phyloP scores from a whole-genome alignment of 345 rosid species.

The Trapa incisa region DNA sequence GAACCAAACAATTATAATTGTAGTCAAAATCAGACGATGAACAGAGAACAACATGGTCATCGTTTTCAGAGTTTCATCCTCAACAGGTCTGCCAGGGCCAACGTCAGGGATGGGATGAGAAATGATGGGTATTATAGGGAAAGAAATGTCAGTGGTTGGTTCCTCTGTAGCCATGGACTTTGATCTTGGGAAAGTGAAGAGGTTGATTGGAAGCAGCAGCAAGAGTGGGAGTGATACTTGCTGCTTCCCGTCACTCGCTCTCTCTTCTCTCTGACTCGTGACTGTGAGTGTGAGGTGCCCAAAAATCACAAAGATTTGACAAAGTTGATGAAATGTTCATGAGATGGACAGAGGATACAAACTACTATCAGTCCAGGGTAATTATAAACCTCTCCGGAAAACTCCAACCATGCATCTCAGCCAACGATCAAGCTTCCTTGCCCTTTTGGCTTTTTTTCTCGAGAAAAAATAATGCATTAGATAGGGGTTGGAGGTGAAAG shows the following conservation, averaged over 20 bases:
- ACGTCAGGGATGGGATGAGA: constrained; percentile 1
- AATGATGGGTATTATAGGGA: constrained; percentile 4
- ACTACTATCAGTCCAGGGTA: too few relatives aligned
- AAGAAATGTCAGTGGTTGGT: constrained; percentile 3
- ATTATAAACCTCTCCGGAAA: too few relatives aligned
- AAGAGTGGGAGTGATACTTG: constrained; percentile 5
- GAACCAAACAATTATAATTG: background rate
- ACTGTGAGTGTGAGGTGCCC: background rate
- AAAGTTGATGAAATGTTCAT: background rate
- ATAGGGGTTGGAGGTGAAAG: too few relatives aligned
- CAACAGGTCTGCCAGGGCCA: constrained; percentile 5
- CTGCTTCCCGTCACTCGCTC: constrained; percentile 1
- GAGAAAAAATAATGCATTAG: too few relatives aligned
- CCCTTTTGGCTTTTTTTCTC: too few relatives aligned
- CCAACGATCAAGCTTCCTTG: too few relatives aligned
- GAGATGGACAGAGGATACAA: too few relatives aligned
- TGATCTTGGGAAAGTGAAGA: constrained; percentile 12
- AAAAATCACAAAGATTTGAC: constrained; percentile 7
- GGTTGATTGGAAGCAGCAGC: constrained; percentile 9
- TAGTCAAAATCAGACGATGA: background rate
- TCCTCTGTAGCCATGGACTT: background rate
- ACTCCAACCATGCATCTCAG: too few relatives aligned
- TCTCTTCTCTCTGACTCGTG: too few relatives aligned
- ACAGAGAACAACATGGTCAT: constrained; percentile 6
- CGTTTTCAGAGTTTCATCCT: constrained; percentile 5